Conservation (phyloP, 2,329 filamentous ascomycete species). For the Penicillium palitans region DNA sequence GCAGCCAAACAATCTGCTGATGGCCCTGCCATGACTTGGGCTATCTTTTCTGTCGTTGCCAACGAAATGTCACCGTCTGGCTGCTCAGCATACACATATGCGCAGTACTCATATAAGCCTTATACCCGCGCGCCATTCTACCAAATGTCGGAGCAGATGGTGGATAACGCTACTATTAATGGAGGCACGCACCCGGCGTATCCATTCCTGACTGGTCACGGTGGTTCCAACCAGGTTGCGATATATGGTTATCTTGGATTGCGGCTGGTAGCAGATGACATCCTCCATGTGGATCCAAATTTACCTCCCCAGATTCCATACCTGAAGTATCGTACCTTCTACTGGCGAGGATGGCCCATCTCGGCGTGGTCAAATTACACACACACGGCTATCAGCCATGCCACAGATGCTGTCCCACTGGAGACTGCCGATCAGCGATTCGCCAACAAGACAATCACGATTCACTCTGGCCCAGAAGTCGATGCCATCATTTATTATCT, state of each 20-base stretch:
- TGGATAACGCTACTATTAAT: slow-evolving; percentile 61
- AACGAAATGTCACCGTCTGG: slow-evolving; percentile 66
- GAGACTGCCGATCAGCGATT: slow-evolving; percentile 58
- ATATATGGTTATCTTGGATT: slow-evolving; percentile 69
- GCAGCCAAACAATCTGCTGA: slow-evolving; percentile 67
- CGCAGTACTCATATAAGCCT: slow-evolving; percentile 62
- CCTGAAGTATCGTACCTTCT: slow-evolving; percentile 62
- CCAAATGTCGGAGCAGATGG: slow-evolving; percentile 68
- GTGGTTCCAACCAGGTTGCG: slow-evolving; percentile 66
- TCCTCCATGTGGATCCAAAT: slow-evolving; percentile 63
- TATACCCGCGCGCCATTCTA: slow-evolving; percentile 68
- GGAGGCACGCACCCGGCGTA: slow-evolving; percentile 68
- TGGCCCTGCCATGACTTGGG: slow-evolving; percentile 73
- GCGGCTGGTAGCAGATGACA: slow-evolving; percentile 57
- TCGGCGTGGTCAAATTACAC: slow-evolving; percentile 62
- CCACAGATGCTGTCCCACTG: slow-evolving; percentile 46
- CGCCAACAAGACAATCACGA: slow-evolving; percentile 55
- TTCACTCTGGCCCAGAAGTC: slow-evolving; percentile 54
- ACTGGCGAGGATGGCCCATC: slow-evolving; percentile 66
- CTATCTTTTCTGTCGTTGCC: slow-evolving; percentile 66
- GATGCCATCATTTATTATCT: slow-evolving; percentile 50
- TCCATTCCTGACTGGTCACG: slow-evolving; percentile 70
- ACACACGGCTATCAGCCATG: slow-evolving; percentile 62
- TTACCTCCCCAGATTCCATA: slow-evolving; percentile 65
- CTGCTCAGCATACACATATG: slow-evolving; percentile 68